Evolutionary conservation across 768 basidiomycete genomes (phyloP), one percentile per base, ranked within the genome.

Genomic region (Amylocystis lapponica): DNA sequence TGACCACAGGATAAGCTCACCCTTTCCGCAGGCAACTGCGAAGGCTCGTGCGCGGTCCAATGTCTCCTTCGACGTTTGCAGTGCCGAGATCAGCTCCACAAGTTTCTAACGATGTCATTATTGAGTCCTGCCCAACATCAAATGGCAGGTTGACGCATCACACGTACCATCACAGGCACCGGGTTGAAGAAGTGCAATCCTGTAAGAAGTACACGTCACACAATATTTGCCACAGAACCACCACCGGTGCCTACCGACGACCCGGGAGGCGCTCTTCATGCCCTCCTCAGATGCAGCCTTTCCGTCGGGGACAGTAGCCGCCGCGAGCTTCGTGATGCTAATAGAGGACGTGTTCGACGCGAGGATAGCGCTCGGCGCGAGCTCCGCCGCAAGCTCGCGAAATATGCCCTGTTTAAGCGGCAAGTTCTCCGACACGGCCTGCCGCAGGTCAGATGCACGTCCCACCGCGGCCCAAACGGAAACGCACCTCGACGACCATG

Each of bases 131-230:
- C 11, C 13, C 25, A 17, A 6, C n/a, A 27, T n/a, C 13, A 23
- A 22, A 39, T 10, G 12, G 12, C 22, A 30, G 16, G 35, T 13
- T 22, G 36, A 27, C 13, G 22, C 10, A 33, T 29, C 6, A 27
- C 9, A 36, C 76, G 39, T 57, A 89, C 88, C 93, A 96, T 96
- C 25, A 95, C 87, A 3, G 94, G 94, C 4, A 96, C 94, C 4
- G 94, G 94, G 57, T 97, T 95, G 70, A 96, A 95, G 71, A 93
- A 96, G 61, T 95, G 92, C 31, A 95, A 68, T 11, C 83, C 89
- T 91, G 40, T 10, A 27, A 32, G 22, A 5, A 36, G 39, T n/a
- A 30, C 9, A 9, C 9, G 29, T n/a, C 29, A 30, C 17, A 35
- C 17, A 25, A 40, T 9, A 11, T 29, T n/a, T 41, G 14, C 20